A percentile compares a stretch with the other conserved stretches of the same genome.
phyloP scores from a whole-genome alignment of 768 basidiomycete species.

The Filobasidium floriforme region DNA sequence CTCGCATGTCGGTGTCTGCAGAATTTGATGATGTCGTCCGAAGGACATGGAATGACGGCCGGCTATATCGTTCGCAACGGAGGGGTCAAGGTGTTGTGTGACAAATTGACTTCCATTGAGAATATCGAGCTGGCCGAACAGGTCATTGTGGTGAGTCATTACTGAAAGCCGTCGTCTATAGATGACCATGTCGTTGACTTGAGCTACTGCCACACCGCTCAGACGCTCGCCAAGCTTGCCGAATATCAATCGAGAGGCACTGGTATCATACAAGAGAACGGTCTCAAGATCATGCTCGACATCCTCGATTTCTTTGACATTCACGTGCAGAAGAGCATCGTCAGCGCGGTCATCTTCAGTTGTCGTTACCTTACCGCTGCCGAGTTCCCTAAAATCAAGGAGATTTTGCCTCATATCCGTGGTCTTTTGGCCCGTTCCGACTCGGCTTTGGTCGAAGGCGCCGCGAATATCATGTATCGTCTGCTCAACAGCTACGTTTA shows the following conservation, averaged over 20 bases:
- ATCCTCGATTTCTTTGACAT: slow-evolving; percentile 98
- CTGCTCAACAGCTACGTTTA: slow-evolving; percentile 87
- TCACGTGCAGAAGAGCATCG: slow-evolving; percentile 89
- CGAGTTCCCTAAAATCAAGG: slow-evolving; percentile 77
- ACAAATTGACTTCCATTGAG: slow-evolving; percentile 91
- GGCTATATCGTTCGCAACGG: slow-evolving; percentile 96
- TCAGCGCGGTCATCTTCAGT: slow-evolving; percentile 94
- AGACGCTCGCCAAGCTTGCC: slow-evolving; percentile 58
- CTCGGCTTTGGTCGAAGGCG: slow-evolving; percentile 94
- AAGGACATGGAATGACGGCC: slow-evolving; percentile 94
- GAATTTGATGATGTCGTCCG: slow-evolving; percentile 67
- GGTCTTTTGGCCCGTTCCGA: slow-evolving; percentile 87
- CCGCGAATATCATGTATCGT: slow-evolving; percentile 87
- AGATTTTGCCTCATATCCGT: slow-evolving; percentile 76
- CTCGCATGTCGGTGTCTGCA: slow-evolving; percentile 93
- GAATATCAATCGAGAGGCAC: slow-evolving; percentile 96
- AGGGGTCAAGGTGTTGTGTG: slow-evolving; percentile 95
- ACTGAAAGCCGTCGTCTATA: background rate
- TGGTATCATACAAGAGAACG: slow-evolving; percentile 91
- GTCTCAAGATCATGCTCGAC: slow-evolving; percentile 81
- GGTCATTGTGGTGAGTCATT: slow-evolving; percentile 78
- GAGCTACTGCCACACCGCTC: slow-evolving; percentile 4
- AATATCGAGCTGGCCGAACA: slow-evolving; percentile 98
- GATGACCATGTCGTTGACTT: background rate
- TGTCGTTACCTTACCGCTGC: slow-evolving; percentile 86